A percentile compares a stretch with the other conserved stretches of the same genome.
These are phyloP conservation scores for Pleurotus eryngii DNA, from an alignment of 768 basidiomycete species.

Conservation along the genomic window DNA sequence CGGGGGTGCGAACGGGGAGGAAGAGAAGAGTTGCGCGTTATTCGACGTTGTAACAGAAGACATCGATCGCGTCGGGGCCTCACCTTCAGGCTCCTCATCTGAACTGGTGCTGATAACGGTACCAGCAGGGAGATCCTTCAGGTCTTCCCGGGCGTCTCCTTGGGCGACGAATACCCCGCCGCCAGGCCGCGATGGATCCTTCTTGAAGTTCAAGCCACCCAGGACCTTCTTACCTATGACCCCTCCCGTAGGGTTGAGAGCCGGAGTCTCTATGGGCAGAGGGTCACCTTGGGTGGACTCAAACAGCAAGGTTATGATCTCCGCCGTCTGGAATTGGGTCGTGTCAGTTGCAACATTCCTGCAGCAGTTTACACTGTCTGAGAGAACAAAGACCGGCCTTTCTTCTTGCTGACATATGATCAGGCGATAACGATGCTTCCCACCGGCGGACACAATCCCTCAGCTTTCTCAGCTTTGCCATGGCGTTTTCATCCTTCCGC, in stretches of 20 bases:
- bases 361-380: constrained; percentile 6
- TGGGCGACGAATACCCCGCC: constrained; percentile 80
- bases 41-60: constrained; percentile 9
- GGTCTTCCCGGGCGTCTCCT: constrained; percentile 40
- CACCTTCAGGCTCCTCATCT: constrained; percentile 51
- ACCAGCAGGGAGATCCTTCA: constrained; percentile 54
- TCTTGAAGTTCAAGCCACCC: constrained; percentile 63
- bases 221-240: constrained; percentile 53
- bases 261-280: constrained; percentile 51
- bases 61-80: constrained; percentile 23
- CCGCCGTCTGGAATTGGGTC: constrained; percentile 62
- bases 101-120: constrained; percentile 46
- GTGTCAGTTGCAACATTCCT: neutral
- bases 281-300: constrained; percentile 85
- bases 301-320: constrained; percentile 88
- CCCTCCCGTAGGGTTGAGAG: constrained; percentile 78
- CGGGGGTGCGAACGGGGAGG: constrained; percentile 33
- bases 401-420: constrained; percentile 92
- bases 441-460: constrained; percentile 84
- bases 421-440: constrained; percentile 84
- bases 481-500: constrained; percentile 72
- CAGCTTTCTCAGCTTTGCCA: constrained; percentile 70
- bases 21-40: constrained; percentile 29
- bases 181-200: constrained; percentile 80
- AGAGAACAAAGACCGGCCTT: constrained; percentile 52